These are phyloP conservation scores for Emiliania huxleyi DNA, from an alignment of 78 protist genomes.

Conservation along the genomic window DNA sequence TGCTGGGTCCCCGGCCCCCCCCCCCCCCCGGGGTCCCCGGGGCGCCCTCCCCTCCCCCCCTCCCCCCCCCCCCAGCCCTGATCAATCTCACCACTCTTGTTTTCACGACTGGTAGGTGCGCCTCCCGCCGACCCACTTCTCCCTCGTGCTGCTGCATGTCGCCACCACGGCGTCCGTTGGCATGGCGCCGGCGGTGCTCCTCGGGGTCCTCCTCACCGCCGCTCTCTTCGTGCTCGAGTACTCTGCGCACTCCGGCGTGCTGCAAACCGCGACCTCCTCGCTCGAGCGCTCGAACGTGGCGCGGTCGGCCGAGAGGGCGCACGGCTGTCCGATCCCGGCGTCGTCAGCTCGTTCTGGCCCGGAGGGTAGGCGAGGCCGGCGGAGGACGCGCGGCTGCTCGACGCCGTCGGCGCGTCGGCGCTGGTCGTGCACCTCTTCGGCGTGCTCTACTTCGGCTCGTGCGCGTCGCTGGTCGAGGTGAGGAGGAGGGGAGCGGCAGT, in stretches of 20 bases:
- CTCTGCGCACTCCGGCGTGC: conserved; percentile 9
- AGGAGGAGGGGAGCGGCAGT: neutral
- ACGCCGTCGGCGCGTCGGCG: neutral
- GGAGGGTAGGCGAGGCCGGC: no score
- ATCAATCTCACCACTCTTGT: no score
- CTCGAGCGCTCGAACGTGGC: neutral
- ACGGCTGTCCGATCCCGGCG: no score
- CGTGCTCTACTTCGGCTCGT: neutral
- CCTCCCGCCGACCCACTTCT: neutral
- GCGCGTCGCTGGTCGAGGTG: neutral
- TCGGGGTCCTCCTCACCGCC: neutral
- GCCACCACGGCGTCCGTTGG: neutral
- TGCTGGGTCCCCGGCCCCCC: no score
- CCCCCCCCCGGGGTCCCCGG: no score
- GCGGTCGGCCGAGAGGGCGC: neutral
- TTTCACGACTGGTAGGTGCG: no score
- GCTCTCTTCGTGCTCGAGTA: neutral
- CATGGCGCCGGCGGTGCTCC: neutral
- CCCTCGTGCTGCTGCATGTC: neutral
- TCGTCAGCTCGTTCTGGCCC: no score
- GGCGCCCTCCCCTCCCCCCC: no score
- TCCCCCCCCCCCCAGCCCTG: no score
- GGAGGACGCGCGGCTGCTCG: neutral
- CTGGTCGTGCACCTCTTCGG: neutral
- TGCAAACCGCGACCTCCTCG: neutral